Percentiles rank a stretch among this genome's conserved stretches.
Conservation (phyloP, 139 green algal species). For the Micractinium conductrix region DNA sequence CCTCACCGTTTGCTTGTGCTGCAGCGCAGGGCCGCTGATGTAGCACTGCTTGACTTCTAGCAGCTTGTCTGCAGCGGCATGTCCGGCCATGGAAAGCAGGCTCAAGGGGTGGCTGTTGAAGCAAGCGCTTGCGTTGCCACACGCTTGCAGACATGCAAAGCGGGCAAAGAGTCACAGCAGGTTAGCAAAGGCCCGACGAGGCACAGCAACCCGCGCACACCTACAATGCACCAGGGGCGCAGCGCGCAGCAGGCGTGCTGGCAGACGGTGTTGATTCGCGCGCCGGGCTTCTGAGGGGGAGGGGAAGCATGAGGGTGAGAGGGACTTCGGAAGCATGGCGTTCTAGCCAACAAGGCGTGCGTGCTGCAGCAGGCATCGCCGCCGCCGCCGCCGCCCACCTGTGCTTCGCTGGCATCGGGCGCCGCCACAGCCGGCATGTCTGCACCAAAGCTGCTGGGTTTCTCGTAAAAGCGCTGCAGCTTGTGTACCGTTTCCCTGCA, state of each 20-base stretch:
- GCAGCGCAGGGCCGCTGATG: background rate
- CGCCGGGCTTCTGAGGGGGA: too few relatives aligned
- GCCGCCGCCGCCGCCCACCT: too few relatives aligned
- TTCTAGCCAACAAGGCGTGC: background rate
- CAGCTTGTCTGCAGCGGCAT: background rate
- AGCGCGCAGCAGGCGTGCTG: conserved; percentile 51
- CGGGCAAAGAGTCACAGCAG: too few relatives aligned
- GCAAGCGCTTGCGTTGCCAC: too few relatives aligned
- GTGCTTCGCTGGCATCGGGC: background rate
- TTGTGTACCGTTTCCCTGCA: conserved; percentile 16
- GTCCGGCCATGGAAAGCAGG: background rate
- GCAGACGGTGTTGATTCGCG: conserved; percentile 50
- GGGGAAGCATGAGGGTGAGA: background rate
- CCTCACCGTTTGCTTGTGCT: background rate
- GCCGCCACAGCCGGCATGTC: too few relatives aligned
- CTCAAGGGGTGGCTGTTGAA: background rate
- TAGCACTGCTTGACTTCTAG: background rate
- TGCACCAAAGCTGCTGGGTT: background rate
- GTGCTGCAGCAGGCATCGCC: too few relatives aligned
- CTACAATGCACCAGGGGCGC: conserved; percentile 65
- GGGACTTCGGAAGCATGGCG: background rate
- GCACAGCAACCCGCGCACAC: conserved; percentile 27
- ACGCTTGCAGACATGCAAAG: too few relatives aligned
- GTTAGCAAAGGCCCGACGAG: too few relatives aligned
- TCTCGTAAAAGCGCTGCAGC: background rate